Conservation (phyloP, 2,329 filamentous ascomycete species). For the Trematosphaeria pertusa region DNA sequence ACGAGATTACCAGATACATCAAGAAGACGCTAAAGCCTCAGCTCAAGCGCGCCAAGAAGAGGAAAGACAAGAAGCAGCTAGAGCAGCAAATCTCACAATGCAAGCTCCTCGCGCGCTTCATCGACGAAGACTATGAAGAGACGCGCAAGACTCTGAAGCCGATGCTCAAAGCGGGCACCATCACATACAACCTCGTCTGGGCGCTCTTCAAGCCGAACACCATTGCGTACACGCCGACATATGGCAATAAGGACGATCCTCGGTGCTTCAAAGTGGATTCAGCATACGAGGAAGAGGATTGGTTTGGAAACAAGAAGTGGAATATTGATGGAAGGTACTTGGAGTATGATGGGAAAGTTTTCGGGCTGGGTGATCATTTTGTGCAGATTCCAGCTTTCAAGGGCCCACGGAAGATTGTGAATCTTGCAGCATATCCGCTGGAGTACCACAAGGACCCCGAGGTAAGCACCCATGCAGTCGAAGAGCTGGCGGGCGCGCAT, state of each 20-base stretch:
- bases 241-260: slow-evolving; percentile 77
- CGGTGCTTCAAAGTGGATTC: slow-evolving; percentile 83
- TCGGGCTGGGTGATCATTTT: slow-evolving; percentile 75
- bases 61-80: slow-evolving; percentile 66
- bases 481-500: no score
- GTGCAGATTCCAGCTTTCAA: slow-evolving; percentile 78
- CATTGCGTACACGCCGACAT: slow-evolving; percentile 77
- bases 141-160: slow-evolving; percentile 82
- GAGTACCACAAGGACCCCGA: slow-evolving; percentile 78
- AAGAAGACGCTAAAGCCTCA: slow-evolving; percentile 70
- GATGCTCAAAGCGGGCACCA: slow-evolving; percentile 79
- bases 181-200: slow-evolving; percentile 90
- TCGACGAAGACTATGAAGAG: slow-evolving; percentile 82
- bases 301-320: slow-evolving; percentile 78
- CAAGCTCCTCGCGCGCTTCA: slow-evolving; percentile 75
- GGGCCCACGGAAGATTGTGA: slow-evolving; percentile 82
- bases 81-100: slow-evolving; percentile 68
- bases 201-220: slow-evolving; percentile 88
- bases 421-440: slow-evolving; percentile 77
- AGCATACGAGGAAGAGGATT: slow-evolving; percentile 71
- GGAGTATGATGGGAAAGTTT: slow-evolving; percentile 87
- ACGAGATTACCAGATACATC: slow-evolving; percentile 70
- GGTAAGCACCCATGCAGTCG: no score
- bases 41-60: slow-evolving; percentile 64
- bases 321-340: slow-evolving; percentile 79